phyloP scores from a whole-genome alignment of 2,329 filamentous ascomycete species.

The Cladosporium sp. region DNA sequence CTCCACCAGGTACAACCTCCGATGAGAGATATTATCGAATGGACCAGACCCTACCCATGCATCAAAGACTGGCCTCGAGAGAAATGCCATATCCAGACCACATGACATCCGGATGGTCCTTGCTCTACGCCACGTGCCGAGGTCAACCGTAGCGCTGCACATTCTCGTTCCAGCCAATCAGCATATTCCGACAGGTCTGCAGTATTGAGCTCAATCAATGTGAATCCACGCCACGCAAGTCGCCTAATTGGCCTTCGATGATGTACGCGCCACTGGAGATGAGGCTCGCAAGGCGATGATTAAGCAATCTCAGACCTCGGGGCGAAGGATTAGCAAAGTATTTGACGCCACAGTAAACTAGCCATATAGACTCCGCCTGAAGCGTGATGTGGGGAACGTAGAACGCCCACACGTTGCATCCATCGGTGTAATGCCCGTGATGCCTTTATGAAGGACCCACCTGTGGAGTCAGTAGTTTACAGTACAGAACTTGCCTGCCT shows the following conservation, averaged over 20 bases:
- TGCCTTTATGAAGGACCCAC: not conserved
- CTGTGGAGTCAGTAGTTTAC: not conserved
- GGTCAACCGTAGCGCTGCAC: not conserved
- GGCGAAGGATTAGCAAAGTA: not conserved
- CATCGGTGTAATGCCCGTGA: not conserved
- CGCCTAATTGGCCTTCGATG: not conserved
- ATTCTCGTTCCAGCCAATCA: not conserved
- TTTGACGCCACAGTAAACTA: not conserved
- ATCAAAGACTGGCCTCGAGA: not conserved
- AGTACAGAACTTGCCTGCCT: not conserved
- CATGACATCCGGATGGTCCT: not conserved
- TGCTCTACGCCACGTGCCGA: conserved; percentile 1
- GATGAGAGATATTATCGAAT: not conserved
- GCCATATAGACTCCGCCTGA: not conserved
- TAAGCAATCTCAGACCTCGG: not conserved
- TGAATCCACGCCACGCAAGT: not conserved
- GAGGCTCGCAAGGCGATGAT: not conserved
- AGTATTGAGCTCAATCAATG: not conserved
- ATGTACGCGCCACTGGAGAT: not conserved
- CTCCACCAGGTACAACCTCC: not conserved
- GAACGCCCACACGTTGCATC: not conserved
- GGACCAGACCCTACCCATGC: not conserved
- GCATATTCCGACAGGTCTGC: not conserved
- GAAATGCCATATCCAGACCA: not conserved
- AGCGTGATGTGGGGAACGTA: not conserved